phyloP scores from a whole-genome alignment of 208 protist species.

The Crithidia brevicula region DNA sequence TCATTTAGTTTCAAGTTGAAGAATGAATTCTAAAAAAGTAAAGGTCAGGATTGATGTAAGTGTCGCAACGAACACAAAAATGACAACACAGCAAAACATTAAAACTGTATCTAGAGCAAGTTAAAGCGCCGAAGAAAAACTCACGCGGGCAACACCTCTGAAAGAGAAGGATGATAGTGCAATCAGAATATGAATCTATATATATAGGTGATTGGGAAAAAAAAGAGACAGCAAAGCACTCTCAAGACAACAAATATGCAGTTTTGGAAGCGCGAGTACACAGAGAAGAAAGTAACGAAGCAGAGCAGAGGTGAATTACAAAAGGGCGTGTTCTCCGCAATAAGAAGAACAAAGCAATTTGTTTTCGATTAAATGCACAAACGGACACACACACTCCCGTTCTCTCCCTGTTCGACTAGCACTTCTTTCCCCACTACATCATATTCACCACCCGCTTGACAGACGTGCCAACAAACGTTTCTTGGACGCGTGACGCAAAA shows the following conservation, averaged over 20 bases:
- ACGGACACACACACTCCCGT: background rate
- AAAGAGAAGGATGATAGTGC: background rate
- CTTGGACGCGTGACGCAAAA: constrained; percentile 92
- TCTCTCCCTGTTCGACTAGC: constrained; percentile 3
- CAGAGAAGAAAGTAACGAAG: background rate
- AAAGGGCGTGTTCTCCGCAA: no score
- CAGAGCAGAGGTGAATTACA: background rate
- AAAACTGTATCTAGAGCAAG: no score
- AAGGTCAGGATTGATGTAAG: no score
- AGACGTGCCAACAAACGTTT: constrained; percentile 84
- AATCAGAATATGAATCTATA: background rate
- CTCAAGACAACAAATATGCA: background rate
- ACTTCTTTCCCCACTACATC: constrained; percentile 25
- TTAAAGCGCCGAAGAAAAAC: no score
- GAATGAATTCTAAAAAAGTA: no score
- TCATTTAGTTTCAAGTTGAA: no score
- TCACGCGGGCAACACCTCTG: no score
- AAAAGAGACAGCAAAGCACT: background rate
- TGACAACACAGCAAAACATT: no score
- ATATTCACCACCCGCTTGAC: constrained; percentile 76
- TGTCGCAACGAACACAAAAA: no score
- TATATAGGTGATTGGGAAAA: background rate
- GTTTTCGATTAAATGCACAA: background rate
- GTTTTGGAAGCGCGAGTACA: no score
- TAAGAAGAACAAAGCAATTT: no score